A percentile compares a stretch with the other conserved stretches of the same genome.
Evolutionary conservation across 2,329 filamentous ascomycete species (phyloP).

Genomic region (Botrytis pseudocinerea): DNA sequence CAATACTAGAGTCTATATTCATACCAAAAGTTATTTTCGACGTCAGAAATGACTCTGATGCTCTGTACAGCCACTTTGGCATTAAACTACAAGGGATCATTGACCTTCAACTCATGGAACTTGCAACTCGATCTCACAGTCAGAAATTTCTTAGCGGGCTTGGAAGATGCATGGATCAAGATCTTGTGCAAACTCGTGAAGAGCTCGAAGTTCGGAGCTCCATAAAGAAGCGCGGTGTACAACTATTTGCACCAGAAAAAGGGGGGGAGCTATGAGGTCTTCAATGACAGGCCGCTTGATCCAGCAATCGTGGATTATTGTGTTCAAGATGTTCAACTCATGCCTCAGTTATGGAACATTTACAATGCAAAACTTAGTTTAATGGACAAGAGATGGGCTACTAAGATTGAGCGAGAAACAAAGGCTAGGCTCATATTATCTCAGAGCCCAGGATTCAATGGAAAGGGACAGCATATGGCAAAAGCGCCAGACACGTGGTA

Average conservation of each 20-base stretch:
- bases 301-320: slow-evolving; percentile 48
- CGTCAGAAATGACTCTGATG: slow-evolving; percentile 58
- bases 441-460: slow-evolving; percentile 17
- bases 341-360: slow-evolving; percentile 44
- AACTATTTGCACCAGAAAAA: slow-evolving; percentile 45
- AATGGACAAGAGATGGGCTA: neutral
- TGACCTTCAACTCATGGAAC: slow-evolving; percentile 60
- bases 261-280: slow-evolving; percentile 50
- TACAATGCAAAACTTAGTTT: slow-evolving; percentile 36
- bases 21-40: slow-evolving; percentile 59
- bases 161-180: slow-evolving; percentile 43
- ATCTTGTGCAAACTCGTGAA: slow-evolving; percentile 27
- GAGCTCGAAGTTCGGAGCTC: slow-evolving; percentile 39
- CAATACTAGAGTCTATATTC: slow-evolving; percentile 47
- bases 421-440: slow-evolving; percentile 19
- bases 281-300: slow-evolving; percentile 48
- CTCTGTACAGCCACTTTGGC: slow-evolving; percentile 49
- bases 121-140: slow-evolving; percentile 41
- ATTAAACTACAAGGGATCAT: slow-evolving; percentile 48
- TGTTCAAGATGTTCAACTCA: slow-evolving; percentile 47
- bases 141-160: slow-evolving; percentile 42
- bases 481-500: slow-evolving; percentile 11
- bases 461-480: slow-evolving; percentile 22
- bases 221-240: slow-evolving; percentile 43
- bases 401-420: slow-evolving; percentile 20